phyloP scores from a whole-genome alignment of 768 basidiomycete species.

The Macrocybe gigantea region DNA sequence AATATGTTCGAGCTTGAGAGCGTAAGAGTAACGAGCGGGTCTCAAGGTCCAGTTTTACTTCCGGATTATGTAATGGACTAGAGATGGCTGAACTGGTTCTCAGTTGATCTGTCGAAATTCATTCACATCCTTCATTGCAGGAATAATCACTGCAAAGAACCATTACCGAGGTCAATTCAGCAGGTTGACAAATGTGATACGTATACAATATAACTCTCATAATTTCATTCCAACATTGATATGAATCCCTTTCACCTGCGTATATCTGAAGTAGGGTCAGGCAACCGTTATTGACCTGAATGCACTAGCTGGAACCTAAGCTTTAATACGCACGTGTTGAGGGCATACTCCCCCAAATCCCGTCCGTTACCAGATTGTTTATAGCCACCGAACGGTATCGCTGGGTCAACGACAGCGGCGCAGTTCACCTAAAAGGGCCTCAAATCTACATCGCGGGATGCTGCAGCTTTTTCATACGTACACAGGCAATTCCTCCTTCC shows the following conservation, averaged over 20 bases:
- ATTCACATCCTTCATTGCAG: too few relatives aligned
- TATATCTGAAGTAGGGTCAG: slow-evolving; percentile 4
- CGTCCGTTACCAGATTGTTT: slow-evolving; percentile 19
- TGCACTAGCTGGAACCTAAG: not conserved
- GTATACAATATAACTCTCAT: too few relatives aligned
- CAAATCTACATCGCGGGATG: not conserved
- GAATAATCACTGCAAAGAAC: too few relatives aligned
- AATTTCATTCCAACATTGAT: slow-evolving; percentile 3
- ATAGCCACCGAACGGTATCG: slow-evolving; percentile 18
- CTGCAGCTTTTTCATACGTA: not conserved
- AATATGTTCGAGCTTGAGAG: too few relatives aligned
- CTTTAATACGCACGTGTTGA: slow-evolving; percentile 10
- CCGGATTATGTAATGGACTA: too few relatives aligned
- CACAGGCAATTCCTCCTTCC: slow-evolving; percentile 12
- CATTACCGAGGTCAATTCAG: too few relatives aligned
- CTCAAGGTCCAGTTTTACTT: too few relatives aligned
- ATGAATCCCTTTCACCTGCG: slow-evolving; percentile 11
- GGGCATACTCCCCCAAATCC: slow-evolving; percentile 15
- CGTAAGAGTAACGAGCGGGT: too few relatives aligned
- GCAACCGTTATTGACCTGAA: not conserved
- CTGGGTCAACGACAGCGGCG: slow-evolving; percentile 33
- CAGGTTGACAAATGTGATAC: too few relatives aligned
- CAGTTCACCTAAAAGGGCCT: slow-evolving; percentile 31
- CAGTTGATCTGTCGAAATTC: too few relatives aligned
- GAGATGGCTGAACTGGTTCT: too few relatives aligned